A percentile compares a stretch with the other conserved stretches of the same genome.
Conservation (phyloP, 2,329 filamentous ascomycete species). For the Pseudogymnoascus sp. region DNA sequence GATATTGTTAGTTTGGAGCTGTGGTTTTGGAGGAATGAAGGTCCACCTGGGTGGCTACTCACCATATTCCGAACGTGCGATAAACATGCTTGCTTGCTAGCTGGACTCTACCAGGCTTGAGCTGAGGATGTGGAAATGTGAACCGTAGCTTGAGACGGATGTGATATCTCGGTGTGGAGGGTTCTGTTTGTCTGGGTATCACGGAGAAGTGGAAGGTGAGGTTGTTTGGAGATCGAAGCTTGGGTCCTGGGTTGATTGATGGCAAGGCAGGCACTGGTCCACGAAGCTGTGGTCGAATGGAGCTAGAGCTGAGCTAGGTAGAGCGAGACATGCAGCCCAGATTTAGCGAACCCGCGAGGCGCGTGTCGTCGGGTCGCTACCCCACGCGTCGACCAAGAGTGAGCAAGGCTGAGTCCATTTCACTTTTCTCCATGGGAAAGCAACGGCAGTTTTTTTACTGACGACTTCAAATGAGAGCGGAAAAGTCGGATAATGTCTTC, state of each 20-base stretch:
- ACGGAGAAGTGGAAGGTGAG: neutral
- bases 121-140: neutral
- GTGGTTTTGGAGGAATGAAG: conserved; percentile 18
- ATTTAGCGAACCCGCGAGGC: conserved; percentile 9
- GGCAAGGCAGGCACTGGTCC: conserved; percentile 10
- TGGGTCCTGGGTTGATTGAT: neutral
- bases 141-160: neutral
- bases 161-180: neutral
- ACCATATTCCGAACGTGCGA: conserved; percentile 99
- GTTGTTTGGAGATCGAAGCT: conserved; percentile 3
- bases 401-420: neutral
- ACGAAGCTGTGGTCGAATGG: conserved; percentile 12
- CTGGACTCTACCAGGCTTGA: conserved; percentile 7
- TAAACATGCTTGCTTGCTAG: conserved; percentile 64
- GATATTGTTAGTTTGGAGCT: conserved; percentile 33
- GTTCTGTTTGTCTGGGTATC: neutral
- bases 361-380: conserved; percentile 2
- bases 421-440: neutral
- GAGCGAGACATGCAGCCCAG: conserved; percentile 8
- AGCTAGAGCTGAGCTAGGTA: neutral
- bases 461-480: neutral
- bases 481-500: conserved; percentile 26
- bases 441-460: neutral
- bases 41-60: conserved; percentile 34
- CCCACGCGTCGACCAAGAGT: conserved; percentile 4